Conservation (phyloP, 768 basidiomycete species). For the Candolleomyces efflorescens region DNA sequence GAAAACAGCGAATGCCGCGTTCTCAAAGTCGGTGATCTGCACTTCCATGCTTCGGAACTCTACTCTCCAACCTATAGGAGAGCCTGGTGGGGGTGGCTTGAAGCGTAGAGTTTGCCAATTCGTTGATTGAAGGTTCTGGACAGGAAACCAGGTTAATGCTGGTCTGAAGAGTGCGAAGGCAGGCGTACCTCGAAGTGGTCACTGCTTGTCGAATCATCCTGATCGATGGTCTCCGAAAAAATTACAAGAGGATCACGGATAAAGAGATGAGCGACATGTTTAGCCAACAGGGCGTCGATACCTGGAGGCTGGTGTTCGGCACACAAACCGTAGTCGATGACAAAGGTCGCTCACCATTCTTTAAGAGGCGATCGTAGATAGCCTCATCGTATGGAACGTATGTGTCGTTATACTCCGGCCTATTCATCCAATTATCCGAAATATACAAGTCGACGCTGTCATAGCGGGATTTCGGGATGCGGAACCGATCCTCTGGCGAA, state of each 20-base stretch:
- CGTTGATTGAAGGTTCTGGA: conserved; percentile 95
- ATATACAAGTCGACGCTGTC: conserved; percentile 95
- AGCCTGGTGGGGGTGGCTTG: conserved; percentile 94
- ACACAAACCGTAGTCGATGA: background rate
- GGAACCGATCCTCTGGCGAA: conserved; percentile 69
- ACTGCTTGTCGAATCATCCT: conserved; percentile 81
- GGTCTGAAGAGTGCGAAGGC: background rate
- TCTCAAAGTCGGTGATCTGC: conserved; percentile 98
- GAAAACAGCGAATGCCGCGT: conserved; percentile 95
- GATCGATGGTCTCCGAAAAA: conserved; percentile 90
- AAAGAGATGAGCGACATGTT: conserved; percentile 92
- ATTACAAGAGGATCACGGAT: conserved; percentile 96
- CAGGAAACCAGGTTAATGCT: background rate
- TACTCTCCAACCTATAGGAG: conserved; percentile 94
- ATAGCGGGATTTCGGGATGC: conserved; percentile 95
- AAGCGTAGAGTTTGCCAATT: conserved; percentile 99
- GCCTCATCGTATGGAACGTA: conserved; percentile 70
- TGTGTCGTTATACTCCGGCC: conserved; percentile 93
- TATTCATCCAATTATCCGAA: conserved; percentile 80
- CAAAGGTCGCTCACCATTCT: conserved; percentile 58
- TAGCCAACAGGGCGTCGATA: conserved; percentile 81
- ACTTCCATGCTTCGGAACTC: conserved; percentile 99
- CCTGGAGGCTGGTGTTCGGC: conserved; percentile 38
- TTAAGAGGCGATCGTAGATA: conserved; percentile 67
- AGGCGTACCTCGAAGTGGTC: conserved; percentile 90